Percentiles rank a stretch among this genome's conserved stretches.
These are phyloP conservation scores for Westerdykella ornata DNA, from an alignment of 2,329 filamentous ascomycete species.

Conservation along the genomic window DNA sequence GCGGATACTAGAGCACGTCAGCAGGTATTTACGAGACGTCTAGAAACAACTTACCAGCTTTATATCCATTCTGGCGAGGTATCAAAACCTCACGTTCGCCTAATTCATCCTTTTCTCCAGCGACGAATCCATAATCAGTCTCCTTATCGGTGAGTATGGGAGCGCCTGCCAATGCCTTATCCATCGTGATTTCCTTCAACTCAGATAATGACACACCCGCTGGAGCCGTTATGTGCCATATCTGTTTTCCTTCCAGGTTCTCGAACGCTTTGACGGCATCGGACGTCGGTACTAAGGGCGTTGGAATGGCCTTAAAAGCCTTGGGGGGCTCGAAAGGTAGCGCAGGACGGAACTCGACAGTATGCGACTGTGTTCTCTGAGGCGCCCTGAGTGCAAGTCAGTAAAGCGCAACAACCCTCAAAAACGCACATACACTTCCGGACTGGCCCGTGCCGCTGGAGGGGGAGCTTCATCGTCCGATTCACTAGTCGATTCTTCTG, in stretches of 20 bases:
- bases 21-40: background rate
- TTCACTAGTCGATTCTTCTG: slow-evolving; percentile 34
- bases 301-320: slow-evolving; percentile 47
- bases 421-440: slow-evolving; percentile 11
- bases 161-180: slow-evolving; percentile 48
- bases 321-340: slow-evolving; percentile 33
- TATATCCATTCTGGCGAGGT: slow-evolving; percentile 53
- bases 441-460: slow-evolving; percentile 14
- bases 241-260: slow-evolving; percentile 61
- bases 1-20: slow-evolving; percentile 17
- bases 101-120: slow-evolving; percentile 46
- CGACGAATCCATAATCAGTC: slow-evolving; percentile 55
- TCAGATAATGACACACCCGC: slow-evolving; percentile 61
- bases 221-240: slow-evolving; percentile 75
- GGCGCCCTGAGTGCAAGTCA: slow-evolving; percentile 1
- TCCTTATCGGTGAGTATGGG: slow-evolving; percentile 57
- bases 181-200: slow-evolving; percentile 58
- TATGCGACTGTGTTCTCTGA: slow-evolving; percentile 18
- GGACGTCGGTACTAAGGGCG: slow-evolving; percentile 36
- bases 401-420: slow-evolving; percentile 11
- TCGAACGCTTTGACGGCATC: slow-evolving; percentile 47
- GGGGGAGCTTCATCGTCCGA: slow-evolving; percentile 28
- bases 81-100: slow-evolving; percentile 56
- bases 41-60: slow-evolving; percentile 43
- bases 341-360: slow-evolving; percentile 32